These are phyloP conservation scores for Primulina tabacum DNA, from an alignment of 257 asterid genomes.

Conservation along the genomic window DNA sequence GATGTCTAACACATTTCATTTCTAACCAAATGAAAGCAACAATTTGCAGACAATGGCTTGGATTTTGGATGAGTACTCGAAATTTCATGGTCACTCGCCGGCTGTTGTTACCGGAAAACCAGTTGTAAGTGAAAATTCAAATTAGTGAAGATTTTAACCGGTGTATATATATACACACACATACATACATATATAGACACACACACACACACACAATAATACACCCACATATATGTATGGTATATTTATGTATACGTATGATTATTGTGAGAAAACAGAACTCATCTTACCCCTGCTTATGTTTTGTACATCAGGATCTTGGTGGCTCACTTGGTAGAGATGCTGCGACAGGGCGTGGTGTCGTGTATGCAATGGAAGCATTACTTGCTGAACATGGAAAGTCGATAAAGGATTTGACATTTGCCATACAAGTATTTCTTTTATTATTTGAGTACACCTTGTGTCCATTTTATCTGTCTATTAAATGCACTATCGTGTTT, in stretches of 20 bases:
- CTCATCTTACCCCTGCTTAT: constrained; percentile 5
- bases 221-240: background rate
- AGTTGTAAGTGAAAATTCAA: constrained; percentile 42
- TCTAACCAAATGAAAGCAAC: background rate
- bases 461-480: background rate
- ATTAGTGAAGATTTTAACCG: background rate
- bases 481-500: background rate
- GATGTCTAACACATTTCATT: background rate
- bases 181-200: too few relatives aligned
- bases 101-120: constrained; percentile 96
- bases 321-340: constrained; percentile 93
- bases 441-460: background rate
- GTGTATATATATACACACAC: background rate
- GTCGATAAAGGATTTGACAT: constrained; percentile 56
- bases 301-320: constrained; percentile 48
- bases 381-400: constrained; percentile 77
- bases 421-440: constrained; percentile 54
- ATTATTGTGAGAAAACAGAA: background rate
- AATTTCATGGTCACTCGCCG: constrained; percentile 91
- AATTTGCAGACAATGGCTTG: constrained; percentile 91
- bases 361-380: constrained; percentile 66
- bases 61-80: constrained; percentile 95
- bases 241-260: background rate
- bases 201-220: background rate
- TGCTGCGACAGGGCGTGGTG: constrained; percentile 97